Percentiles rank a stretch among this genome's conserved stretches.
Evolutionary conservation across 2,329 filamentous ascomycete species (phyloP).

Genomic region (Monilinia polystroma): DNA sequence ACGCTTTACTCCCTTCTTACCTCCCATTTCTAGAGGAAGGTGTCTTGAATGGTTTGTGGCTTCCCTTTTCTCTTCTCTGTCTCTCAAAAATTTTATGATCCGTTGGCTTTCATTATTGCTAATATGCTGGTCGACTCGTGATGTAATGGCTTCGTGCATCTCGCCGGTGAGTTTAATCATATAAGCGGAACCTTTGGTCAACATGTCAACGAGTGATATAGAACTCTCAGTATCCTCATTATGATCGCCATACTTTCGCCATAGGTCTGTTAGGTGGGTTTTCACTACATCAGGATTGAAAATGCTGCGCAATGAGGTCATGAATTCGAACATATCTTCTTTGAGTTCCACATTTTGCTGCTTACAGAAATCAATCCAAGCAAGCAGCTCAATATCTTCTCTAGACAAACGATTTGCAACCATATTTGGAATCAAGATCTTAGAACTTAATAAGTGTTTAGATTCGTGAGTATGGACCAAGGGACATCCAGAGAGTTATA

Average conservation of each 20-base stretch:
- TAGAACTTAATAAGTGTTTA: background rate
- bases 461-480: background rate
- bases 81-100: background rate
- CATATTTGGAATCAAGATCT: background rate
- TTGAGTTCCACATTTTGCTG: background rate
- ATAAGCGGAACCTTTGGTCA: conserved; percentile 10
- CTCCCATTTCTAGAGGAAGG: background rate
- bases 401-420: background rate
- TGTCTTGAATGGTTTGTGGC: background rate
- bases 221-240: background rate
- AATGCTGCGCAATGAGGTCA: background rate
- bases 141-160: background rate
- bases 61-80: background rate
- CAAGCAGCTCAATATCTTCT: conserved; percentile 18
- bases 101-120: background rate
- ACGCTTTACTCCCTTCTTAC: background rate
- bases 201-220: background rate
- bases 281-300: background rate
- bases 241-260: background rate
- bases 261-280: background rate
- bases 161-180: background rate
- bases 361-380: conserved; percentile 24
- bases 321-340: background rate
- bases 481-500: background rate
- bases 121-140: background rate